phyloP scores from a whole-genome alignment of 2,329 filamentous ascomycete genomes.

The Aspergillus udagawae region DNA sequence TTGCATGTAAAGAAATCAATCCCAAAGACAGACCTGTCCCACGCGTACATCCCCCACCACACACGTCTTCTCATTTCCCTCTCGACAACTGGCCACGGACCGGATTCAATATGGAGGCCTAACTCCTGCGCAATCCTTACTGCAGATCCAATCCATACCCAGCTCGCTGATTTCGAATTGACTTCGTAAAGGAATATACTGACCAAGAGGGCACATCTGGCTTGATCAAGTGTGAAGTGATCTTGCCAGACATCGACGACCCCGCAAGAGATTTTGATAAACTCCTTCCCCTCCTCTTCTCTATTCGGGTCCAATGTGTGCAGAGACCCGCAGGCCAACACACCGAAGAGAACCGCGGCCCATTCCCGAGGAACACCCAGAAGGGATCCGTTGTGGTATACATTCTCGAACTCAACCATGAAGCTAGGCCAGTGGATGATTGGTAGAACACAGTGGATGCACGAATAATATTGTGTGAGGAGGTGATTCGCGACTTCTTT shows the following conservation, averaged over 20 bases:
- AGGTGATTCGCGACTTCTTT: constrained; percentile 67
- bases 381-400: constrained; percentile 65
- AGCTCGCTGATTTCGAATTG: constrained; percentile 80
- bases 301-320: constrained; percentile 60
- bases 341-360: constrained; percentile 74
- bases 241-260: constrained; percentile 80
- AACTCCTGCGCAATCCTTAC: constrained; percentile 79
- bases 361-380: constrained; percentile 63
- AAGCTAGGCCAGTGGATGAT: constrained; percentile 87
- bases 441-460: constrained; percentile 75
- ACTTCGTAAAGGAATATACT: constrained; percentile 79
- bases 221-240: constrained; percentile 70
- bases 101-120: constrained; percentile 71
- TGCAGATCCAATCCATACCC: constrained; percentile 78
- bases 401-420: constrained; percentile 66
- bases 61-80: constrained; percentile 80
- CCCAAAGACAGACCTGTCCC: constrained; percentile 63
- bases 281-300: constrained; percentile 58
- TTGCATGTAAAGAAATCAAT: neutral
- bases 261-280: constrained; percentile 66
- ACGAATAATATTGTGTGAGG: constrained; percentile 69
- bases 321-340: constrained; percentile 77
- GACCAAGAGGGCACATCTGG: constrained; percentile 66
- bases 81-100: constrained; percentile 70
- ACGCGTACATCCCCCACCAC: constrained; percentile 92